Conservation (phyloP, 768 basidiomycete species). For the Rhizopogon salebrosus region DNA sequence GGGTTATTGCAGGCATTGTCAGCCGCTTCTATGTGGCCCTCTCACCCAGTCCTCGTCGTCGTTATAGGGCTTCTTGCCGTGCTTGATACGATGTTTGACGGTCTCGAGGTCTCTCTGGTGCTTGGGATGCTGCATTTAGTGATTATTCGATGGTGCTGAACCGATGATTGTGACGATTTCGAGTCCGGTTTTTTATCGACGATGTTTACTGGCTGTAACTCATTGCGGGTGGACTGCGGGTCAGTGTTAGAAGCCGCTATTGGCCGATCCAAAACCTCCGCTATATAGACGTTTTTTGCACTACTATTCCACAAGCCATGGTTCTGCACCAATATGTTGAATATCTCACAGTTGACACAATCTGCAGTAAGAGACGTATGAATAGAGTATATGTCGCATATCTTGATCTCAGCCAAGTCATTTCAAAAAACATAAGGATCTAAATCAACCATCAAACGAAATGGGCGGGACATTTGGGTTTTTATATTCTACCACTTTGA, state of each 20-base stretch:
- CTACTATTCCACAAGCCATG: too few species aligned
- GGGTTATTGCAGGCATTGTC: slow-evolving; percentile 19
- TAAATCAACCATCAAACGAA: neutral
- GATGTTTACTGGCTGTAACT: too few species aligned
- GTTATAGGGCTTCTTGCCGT: slow-evolving; percentile 33
- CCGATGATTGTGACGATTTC: neutral
- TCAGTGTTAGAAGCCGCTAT: too few species aligned
- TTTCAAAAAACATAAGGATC: neutral
- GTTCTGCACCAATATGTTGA: too few species aligned
- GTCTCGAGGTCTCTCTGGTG: slow-evolving; percentile 29
- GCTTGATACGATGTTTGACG: slow-evolving; percentile 42
- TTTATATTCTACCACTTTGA: neutral
- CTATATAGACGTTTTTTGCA: too few species aligned
- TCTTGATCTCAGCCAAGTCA: neutral
- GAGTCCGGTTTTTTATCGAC: neutral
- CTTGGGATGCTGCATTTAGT: slow-evolving; percentile 37
- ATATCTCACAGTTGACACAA: too few species aligned
- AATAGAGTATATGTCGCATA: neutral
- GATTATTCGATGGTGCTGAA: slow-evolving; percentile 12
- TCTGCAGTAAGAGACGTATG: neutral
- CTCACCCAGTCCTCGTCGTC: slow-evolving; percentile 20
- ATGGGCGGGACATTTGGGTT: neutral
- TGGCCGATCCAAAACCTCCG: too few species aligned
- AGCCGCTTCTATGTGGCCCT: slow-evolving; percentile 16
- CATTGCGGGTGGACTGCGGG: too few species aligned